Evolutionary conservation across 73 alveolate genomes (phyloP).

Genomic region (Paramecium caudatum): DNA sequence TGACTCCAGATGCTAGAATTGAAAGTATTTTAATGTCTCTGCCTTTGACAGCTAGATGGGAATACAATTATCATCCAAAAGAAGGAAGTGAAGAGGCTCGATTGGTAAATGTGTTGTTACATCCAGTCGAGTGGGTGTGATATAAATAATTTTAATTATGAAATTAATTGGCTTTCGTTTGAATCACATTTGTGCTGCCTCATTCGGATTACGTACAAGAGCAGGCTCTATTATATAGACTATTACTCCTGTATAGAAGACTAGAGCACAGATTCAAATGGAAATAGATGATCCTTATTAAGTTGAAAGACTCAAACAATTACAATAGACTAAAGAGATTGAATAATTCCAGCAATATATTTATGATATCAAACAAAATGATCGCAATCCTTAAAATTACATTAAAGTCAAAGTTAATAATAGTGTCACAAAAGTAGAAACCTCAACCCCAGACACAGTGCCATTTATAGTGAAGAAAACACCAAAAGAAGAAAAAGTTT

Average conservation of each 20-base stretch:
- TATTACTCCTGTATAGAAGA: background rate
- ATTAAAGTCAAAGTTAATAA: constrained; percentile 35
- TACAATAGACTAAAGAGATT: background rate
- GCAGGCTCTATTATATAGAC: constrained; percentile 24
- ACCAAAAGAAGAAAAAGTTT: background rate
- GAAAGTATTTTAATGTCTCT: constrained; percentile 90
- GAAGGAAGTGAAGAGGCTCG: constrained; percentile 84
- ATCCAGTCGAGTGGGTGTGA: constrained; percentile 88
- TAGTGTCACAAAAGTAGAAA: background rate
- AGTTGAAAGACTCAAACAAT: background rate
- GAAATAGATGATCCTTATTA: constrained; percentile 47
- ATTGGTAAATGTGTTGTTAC: constrained; percentile 79
- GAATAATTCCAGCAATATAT: constrained; percentile 1
- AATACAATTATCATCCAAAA: constrained; percentile 80
- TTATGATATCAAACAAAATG: constrained; percentile 33
- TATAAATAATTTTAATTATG: constrained; percentile 11
- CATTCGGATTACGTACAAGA: constrained; percentile 47
- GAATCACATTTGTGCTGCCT: constrained; percentile 28
- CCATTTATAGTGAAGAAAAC: background rate
- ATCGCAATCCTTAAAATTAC: constrained; percentile 12
- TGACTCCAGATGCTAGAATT: constrained; percentile 87
- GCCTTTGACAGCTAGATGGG: constrained; percentile 88
- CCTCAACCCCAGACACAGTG: background rate
- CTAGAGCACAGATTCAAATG: background rate
- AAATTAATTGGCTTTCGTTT: constrained; percentile 45